A percentile compares a stretch with the other conserved stretches of the same genome.
Conservation (phyloP, 140 eudicot species). For the Bidens hawaiensis region DNA sequence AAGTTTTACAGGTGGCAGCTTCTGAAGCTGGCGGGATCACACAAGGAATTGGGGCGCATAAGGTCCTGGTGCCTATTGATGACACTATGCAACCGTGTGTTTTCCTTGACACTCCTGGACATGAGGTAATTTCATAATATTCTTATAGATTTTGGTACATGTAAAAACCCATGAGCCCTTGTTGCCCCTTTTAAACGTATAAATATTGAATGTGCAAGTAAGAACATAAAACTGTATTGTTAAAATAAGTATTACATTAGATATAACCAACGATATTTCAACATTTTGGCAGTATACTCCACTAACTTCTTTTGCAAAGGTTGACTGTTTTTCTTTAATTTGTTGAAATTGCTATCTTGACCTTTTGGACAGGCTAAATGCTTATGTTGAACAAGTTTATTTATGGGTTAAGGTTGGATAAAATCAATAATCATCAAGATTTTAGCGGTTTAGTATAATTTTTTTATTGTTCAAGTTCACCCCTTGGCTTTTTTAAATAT, state of each 20-base stretch:
- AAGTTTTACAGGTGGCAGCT: constrained; percentile 75
- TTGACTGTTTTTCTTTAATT: background rate
- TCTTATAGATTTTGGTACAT: background rate
- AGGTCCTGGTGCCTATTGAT: constrained; percentile 82
- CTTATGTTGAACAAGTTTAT: background rate
- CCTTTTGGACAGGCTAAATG: background rate
- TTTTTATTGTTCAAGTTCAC: background rate
- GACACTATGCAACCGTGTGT: constrained; percentile 71
- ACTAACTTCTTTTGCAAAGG: background rate
- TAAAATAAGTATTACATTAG: background rate
- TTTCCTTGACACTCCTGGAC: constrained; percentile 97
- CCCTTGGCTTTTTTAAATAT: background rate
- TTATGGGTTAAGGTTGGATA: background rate
- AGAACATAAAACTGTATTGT: background rate
- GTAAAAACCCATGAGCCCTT: background rate
- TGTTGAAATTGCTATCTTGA: background rate
- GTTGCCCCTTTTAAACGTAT: background rate
- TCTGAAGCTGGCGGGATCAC: constrained; percentile 99
- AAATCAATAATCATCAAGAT: background rate
- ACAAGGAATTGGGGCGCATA: constrained; percentile 97
- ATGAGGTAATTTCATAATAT: constrained; percentile 51
- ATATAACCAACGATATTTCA: background rate
- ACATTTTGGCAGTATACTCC: background rate
- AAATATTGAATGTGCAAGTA: background rate
- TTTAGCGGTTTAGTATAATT: background rate